phyloP scores from a whole-genome alignment of 2,329 filamentous ascomycete genomes.

The Cordyceps cicadae region DNA sequence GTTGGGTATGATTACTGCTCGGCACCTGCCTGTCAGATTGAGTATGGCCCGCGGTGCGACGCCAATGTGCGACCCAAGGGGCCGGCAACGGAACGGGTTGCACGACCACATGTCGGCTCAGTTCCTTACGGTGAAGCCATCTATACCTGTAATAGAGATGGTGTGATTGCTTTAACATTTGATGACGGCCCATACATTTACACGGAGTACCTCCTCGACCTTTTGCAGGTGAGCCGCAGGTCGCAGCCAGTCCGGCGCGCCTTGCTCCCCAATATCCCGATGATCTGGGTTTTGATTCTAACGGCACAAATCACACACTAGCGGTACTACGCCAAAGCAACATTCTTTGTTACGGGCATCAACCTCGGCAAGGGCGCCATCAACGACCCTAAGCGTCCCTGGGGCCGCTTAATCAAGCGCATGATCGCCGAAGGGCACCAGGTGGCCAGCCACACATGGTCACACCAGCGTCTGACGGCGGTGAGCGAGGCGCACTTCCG shows the following conservation, averaged over 20 bases:
- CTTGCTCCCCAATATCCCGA: too few relatives aligned
- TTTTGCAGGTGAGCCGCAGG: constrained; percentile 20
- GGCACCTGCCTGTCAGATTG: constrained; percentile 53
- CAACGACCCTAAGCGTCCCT: constrained; percentile 28
- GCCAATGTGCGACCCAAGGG: constrained; percentile 46
- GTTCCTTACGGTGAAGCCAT: constrained; percentile 50
- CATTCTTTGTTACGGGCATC: constrained; percentile 29
- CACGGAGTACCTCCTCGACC: constrained; percentile 33
- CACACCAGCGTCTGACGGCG: constrained; percentile 34
- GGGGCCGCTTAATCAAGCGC: constrained; percentile 30
- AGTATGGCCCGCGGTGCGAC: constrained; percentile 53
- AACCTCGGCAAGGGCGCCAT: constrained; percentile 35
- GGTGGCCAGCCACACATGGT: constrained; percentile 46
- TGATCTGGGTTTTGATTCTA: neutral
- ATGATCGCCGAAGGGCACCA: constrained; percentile 50
- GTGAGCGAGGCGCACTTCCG: constrained; percentile 26
- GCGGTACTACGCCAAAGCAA: constrained; percentile 29
- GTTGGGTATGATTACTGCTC: constrained; percentile 47
- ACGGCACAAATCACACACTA: constrained; percentile 1
- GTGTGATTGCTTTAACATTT: constrained; percentile 35
- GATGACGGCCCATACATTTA: constrained; percentile 39
- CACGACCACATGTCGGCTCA: constrained; percentile 43
- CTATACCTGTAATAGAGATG: constrained; percentile 26
- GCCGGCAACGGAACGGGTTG: constrained; percentile 43
- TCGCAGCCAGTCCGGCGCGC: neutral